Base-by-base conservation (phyloP, 768 basidiomycete species). In the Boletus insuetus region DNA sequence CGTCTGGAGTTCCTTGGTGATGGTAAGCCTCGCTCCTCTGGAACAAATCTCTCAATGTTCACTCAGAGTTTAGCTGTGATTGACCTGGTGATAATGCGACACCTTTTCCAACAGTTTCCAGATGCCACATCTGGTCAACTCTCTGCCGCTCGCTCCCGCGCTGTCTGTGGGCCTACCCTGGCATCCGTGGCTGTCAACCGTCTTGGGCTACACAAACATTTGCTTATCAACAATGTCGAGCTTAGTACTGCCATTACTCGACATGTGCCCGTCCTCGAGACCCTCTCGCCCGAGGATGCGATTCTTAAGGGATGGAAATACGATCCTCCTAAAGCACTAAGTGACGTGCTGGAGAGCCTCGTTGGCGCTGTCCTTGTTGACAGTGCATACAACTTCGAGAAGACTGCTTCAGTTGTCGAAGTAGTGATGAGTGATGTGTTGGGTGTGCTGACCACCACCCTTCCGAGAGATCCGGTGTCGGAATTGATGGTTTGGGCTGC, bases 1-100 rank as follows among this genome's bases (percentile, higher is more conserved):
- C 82, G 94, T 14, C 74, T 94, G 12, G 94, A 96, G 62, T 94
- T 93, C 62, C 78, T 96, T 3, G 94, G 94, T 32, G 94, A 96
- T 66, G 89, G 92, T 93, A 67, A 73, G 84, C 19, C 54, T 45
- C 9, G 34, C n/a, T 24, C 45, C 19, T 3, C 43, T 1, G 11
- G 41, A 52, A 34, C 19, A 42, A 17, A 19, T 29, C n/a, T 55
- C 32, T 29, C 17, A 34, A 46, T 32, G 13, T 59, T 64, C 17
- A 58, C 58, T 17, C 54, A 39, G 19, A 57, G 17, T 55, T 22
- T 61, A 91, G 89, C 88, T 32, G 70, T 91, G 26, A 75, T 90
- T 26, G 83, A 89, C 60, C 69, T 91, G 26, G 88, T 86, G 41
- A 82, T 93, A 38, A 79, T 87, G 65, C 75, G 83, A 19, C 85